These are phyloP conservation scores for Sphaerostilbella broomeana DNA, from an alignment of 2,329 filamentous ascomycete genomes.

Conservation along the genomic window DNA sequence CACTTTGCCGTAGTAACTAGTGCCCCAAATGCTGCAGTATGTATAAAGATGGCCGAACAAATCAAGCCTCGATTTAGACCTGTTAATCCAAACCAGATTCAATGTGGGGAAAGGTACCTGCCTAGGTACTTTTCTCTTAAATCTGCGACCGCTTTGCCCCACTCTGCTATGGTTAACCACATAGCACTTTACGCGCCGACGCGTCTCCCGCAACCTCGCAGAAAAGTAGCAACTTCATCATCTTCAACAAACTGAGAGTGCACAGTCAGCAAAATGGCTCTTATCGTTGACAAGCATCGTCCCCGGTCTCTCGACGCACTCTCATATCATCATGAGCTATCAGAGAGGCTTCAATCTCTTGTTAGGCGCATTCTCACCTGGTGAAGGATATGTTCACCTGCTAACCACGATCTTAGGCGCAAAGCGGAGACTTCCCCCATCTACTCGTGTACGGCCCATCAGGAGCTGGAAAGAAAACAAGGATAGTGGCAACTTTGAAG, in stretches of 20 bases:
- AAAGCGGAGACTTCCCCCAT: constrained; percentile 96
- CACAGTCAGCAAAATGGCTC: constrained; percentile 44
- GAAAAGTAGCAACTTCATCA: constrained; percentile 1
- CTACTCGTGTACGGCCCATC: constrained; percentile 95
- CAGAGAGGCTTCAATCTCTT: constrained; percentile 76
- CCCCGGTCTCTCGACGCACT: constrained; percentile 70
- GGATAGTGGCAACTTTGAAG: constrained; percentile 90
- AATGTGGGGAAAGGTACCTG: no score
- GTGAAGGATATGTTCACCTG: neutral
- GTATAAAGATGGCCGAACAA: no score
- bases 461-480: constrained; percentile 94
- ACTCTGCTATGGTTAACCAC: constrained; percentile 3
- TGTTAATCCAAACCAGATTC: no score
- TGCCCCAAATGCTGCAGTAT: no score
- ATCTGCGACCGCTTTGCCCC: constrained; percentile 1
- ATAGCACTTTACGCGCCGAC: constrained; percentile 34
- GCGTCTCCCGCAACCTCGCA: constrained; percentile 22
- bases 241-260: constrained; percentile 2
- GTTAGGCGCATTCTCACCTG: constrained; percentile 44
- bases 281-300: constrained; percentile 66
- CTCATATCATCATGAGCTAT: constrained; percentile 84
- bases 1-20: no score
- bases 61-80: no score
- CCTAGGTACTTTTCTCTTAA: neutral
- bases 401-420: constrained; percentile 54